phyloP scores from a whole-genome alignment of 371 early-diverging fungal genomes.

The Vairimorpha ceranae region DNA sequence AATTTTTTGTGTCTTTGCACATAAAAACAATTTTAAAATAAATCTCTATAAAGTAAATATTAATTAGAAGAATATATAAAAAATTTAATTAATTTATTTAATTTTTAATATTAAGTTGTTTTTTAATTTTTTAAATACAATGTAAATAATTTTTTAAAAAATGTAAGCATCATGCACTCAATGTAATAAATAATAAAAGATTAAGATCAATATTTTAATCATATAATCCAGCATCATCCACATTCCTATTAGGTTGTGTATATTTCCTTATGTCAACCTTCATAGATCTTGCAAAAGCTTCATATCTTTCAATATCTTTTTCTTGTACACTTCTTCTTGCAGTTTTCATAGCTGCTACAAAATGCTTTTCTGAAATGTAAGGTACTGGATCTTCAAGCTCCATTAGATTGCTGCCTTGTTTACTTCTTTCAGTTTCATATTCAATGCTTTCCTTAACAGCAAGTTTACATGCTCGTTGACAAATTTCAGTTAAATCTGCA shows the following conservation, averaged over 20 bases:
- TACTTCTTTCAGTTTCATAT: conserved; percentile 67
- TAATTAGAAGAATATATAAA: too few relatives aligned
- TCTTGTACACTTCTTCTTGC: conserved; percentile 90
- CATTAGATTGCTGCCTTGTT: conserved; percentile 64
- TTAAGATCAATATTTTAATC: conserved; percentile 30
- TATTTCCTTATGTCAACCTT: conserved; percentile 54
- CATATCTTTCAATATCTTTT: conserved; percentile 90
- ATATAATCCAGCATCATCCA: conserved; percentile 56
- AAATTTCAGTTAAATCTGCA: conserved; percentile 97
- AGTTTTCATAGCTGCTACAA: conserved; percentile 90
- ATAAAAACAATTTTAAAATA: too few relatives aligned
- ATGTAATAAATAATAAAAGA: not conserved
- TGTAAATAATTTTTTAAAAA: not conserved
- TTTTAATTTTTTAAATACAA: too few relatives aligned
- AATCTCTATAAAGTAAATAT: too few relatives aligned
- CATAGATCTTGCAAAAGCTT: conserved; percentile 80
- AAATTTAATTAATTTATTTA: too few relatives aligned
- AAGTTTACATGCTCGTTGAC: conserved; percentile 95
- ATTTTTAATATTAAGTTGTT: too few relatives aligned
- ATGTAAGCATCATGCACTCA: not conserved
- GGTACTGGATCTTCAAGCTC: conserved; percentile 71
- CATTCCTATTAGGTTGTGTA: conserved; percentile 17
- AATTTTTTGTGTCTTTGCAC: too few relatives aligned
- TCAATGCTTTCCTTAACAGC: conserved; percentile 96
- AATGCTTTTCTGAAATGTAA: conserved; percentile 80